Evolutionary conservation across 345 rosid species (phyloP).

Genomic region (Eucalyptus erythrocorys): DNA sequence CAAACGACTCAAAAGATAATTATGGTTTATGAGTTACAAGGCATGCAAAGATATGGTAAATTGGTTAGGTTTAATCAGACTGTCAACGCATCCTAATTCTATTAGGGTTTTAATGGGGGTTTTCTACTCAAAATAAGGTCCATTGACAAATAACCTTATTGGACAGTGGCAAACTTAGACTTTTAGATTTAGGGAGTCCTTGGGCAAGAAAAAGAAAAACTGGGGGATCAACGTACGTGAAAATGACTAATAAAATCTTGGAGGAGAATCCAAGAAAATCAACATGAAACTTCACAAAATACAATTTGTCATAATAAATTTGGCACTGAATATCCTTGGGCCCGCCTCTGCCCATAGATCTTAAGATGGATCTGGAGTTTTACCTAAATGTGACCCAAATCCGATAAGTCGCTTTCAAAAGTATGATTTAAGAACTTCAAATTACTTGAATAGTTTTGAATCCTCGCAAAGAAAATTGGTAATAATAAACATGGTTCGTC

Average conservation of each 20-base stretch:
- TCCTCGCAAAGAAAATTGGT: neutral
- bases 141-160: neutral
- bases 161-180: neutral
- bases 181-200: neutral
- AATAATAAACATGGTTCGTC: neutral
- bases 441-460: neutral
- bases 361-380: neutral
- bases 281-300: neutral
- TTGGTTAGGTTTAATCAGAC: neutral
- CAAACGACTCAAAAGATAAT: neutral
- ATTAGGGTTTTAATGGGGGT: neutral
- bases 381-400: neutral
- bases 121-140: neutral
- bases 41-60: neutral
- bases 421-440: neutral
- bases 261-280: neutral
- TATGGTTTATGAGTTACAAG: neutral
- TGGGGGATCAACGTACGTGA: neutral
- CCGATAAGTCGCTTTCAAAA: neutral
- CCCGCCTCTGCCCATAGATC: neutral
- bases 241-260: neutral
- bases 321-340: neutral
- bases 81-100: neutral
- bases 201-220: neutral
- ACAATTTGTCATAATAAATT: neutral